A percentile compares a stretch with the other conserved stretches of the same genome.
These are phyloP conservation scores for Fagus crenata DNA, from an alignment of 306 rosid genomes.

Conservation along the genomic window DNA sequence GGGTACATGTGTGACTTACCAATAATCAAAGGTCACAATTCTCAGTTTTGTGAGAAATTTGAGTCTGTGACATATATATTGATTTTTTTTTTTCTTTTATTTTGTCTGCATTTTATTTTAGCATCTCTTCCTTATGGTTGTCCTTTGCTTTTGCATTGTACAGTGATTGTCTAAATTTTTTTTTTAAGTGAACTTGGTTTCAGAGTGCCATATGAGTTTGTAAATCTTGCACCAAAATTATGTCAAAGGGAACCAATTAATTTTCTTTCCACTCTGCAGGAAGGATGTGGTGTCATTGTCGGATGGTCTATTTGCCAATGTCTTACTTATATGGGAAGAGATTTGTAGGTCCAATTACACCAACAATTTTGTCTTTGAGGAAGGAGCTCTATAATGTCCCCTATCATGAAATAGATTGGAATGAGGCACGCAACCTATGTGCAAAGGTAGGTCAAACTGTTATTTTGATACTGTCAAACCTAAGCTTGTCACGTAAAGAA, in stretches of 20 bases:
- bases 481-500: not conserved
- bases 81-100: not conserved
- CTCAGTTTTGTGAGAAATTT: not conserved
- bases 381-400: constrained; percentile 68
- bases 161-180: not conserved
- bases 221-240: constrained; percentile 17
- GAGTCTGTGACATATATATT: not conserved
- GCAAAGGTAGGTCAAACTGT: constrained; percentile 71
- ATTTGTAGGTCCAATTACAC: constrained; percentile 86
- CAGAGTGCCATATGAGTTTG: not conserved
- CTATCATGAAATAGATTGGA: constrained; percentile 84
- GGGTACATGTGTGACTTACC: too few relatives aligned
- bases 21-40: too few relatives aligned
- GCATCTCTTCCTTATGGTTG: not conserved
- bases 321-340: constrained; percentile 88
- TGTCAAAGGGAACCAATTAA: constrained; percentile 3
- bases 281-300: constrained; percentile 98
- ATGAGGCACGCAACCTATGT: constrained; percentile 71
- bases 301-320: constrained; percentile 96
- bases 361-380: constrained; percentile 69
- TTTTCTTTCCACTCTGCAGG: constrained; percentile 50
- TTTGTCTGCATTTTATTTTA: not conserved
- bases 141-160: not conserved
- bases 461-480: not conserved
- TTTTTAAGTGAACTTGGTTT: constrained; percentile 13